Base-by-base conservation (phyloP, 805 yeast genomes). In the Kazachstania bromeliacearum region DNA sequence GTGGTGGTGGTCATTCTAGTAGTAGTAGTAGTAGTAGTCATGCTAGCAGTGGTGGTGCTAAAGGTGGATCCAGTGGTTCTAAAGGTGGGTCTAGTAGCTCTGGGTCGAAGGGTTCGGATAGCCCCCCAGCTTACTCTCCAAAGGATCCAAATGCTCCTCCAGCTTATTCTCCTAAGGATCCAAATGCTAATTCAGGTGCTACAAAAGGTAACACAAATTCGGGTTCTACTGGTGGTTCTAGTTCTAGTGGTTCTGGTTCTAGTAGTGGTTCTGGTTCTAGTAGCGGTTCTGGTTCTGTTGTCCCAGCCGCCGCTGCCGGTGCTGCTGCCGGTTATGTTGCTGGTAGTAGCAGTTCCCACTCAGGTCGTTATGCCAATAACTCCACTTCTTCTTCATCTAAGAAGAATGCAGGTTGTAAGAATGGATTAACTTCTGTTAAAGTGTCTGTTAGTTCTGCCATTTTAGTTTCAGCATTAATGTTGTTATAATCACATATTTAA, bases 91-190 rank as follows among this genome's bases (percentile, higher is more conserved):
- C 39, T 24, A 21, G 31, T 16, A 6, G 23, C 23, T 27, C 35
- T 15, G 36, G 39, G 27, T 15, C 24, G 13, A 37, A 35, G 28
- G 36, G 36, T 20, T 31, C 33, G 5, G 19, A 20, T 15, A 19
- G 15, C 10, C 39, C 39, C 2, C 39, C 39, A 8, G 39, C 39
- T n/a, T 36, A 36, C 15, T 36, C 39, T 15, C 31, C 29, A 26
- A 25, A 36, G 4, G 39, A 36, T 26, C 35, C 39, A 31, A 36
- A 36, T 14, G 31, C 39, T 26, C 35, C 39, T 16, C 39, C 39
- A 25, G 34, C 35, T 14, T 36, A 36, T 27, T 31, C 39, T 24
- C 19, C 21, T 23, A 28, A 26, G 14, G 29, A 26, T 13, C 15
- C 29, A 8, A 23, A 26, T 22, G 27, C 10, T 14, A 23, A 22